Percentiles rank a stretch among this genome's conserved stretches.
phyloP scores from a whole-genome alignment of 2,329 filamentous ascomycete species.

The Purpureocillium lavendulum region DNA sequence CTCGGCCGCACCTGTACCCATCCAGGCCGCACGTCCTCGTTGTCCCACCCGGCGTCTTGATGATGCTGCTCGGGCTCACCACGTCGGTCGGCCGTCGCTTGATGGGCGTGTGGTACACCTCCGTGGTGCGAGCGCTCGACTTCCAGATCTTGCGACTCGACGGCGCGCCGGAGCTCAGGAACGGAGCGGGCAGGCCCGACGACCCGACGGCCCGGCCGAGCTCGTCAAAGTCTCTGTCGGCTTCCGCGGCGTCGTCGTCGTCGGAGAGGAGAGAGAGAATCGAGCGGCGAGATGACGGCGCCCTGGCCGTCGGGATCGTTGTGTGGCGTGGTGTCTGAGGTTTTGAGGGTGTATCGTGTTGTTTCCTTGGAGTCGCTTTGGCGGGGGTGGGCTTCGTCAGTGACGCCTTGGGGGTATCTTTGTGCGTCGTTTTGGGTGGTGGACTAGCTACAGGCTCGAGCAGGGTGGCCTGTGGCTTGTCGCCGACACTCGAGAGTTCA shows the following conservation, averaged over 20 bases:
- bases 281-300: slow-evolving; percentile 23
- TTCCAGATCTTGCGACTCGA: slow-evolving; percentile 16
- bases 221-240: slow-evolving; percentile 15
- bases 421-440: neutral
- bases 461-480: no score
- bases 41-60: slow-evolving; percentile 41
- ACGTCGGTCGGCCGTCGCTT: slow-evolving; percentile 12
- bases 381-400: slow-evolving; percentile 7
- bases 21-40: slow-evolving; percentile 43
- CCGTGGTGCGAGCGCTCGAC: slow-evolving; percentile 18
- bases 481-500: no score
- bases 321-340: slow-evolving; percentile 17
- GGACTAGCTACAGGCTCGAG: slow-evolving; percentile 1
- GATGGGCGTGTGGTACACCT: slow-evolving; percentile 17
- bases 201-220: slow-evolving; percentile 9
- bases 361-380: neutral
- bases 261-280: slow-evolving; percentile 34
- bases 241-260: slow-evolving; percentile 19
- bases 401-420: slow-evolving; percentile 5
- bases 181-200: slow-evolving; percentile 4
- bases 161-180: slow-evolving; percentile 10
- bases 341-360: slow-evolving; percentile 5
- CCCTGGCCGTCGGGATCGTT: slow-evolving; percentile 12
- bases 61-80: slow-evolving; percentile 15
- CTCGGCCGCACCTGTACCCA: slow-evolving; percentile 45